Evolutionary conservation across 2,329 filamentous ascomycete genomes (phyloP).

Genomic region (Colletotrichum gigasporum): DNA sequence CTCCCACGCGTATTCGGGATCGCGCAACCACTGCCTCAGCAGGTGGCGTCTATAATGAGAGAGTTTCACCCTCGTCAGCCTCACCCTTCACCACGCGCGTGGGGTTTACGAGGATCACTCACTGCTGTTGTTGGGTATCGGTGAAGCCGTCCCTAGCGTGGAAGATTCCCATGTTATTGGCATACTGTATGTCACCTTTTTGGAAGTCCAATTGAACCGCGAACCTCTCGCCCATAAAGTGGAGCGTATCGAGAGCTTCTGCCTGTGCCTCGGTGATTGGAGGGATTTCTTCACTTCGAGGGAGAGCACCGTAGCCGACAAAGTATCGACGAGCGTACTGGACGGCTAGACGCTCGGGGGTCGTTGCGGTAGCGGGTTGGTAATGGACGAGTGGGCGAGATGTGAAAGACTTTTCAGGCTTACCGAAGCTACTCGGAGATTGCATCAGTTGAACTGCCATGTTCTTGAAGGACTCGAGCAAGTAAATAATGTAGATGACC

Average conservation of each 20-base stretch:
- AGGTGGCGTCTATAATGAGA: slow-evolving; percentile 55
- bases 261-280: slow-evolving; percentile 63
- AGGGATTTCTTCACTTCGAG: slow-evolving; percentile 62
- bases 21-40: slow-evolving; percentile 59
- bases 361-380: slow-evolving; percentile 54
- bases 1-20: slow-evolving; percentile 59
- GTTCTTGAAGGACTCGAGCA: too few species aligned
- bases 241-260: slow-evolving; percentile 61
- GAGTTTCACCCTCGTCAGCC: slow-evolving; percentile 21
- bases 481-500: too few species aligned
- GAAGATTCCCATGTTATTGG: slow-evolving; percentile 64
- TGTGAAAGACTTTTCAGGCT: slow-evolving; percentile 53
- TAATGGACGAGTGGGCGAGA: slow-evolving; percentile 65
- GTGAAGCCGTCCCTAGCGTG: slow-evolving; percentile 61
- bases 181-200: slow-evolving; percentile 64
- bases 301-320: slow-evolving; percentile 64
- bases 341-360: slow-evolving; percentile 64
- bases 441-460: neutral
- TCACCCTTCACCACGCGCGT: slow-evolving; percentile 30
- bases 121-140: slow-evolving; percentile 54
- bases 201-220: slow-evolving; percentile 55
- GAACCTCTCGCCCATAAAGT: slow-evolving; percentile 58
- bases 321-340: slow-evolving; percentile 70
- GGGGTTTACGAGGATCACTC: slow-evolving; percentile 35
- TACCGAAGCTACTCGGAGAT: slow-evolving; percentile 56